Base-by-base conservation (phyloP, 2,329 filamentous ascomycete genomes). In the Cladophialophora psammophila region DNA sequence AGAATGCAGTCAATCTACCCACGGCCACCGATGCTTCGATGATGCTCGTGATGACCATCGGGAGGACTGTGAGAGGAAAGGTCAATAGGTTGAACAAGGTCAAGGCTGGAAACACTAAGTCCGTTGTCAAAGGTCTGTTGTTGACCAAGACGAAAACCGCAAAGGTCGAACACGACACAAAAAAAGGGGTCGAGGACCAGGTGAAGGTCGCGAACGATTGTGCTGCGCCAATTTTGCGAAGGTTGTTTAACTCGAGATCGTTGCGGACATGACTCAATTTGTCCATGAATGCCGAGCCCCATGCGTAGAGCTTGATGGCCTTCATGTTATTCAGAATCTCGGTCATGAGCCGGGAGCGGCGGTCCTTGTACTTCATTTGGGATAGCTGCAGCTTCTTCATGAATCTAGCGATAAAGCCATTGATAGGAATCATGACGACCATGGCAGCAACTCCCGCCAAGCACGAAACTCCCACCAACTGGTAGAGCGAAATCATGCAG, bases 271-370 rank as follows among this genome's bases (percentile, higher is more conserved):
- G 91, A 80, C 95, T 98, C 66, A 99, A 88, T 80, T 96, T 97
- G 80, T 93, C 95, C 90, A 97, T 97, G 77, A 99, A 99, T 13
- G 95, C 94, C 35, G 90, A 91, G 36, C 94, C 94, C 95, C 95
- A 99, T 35, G 95, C 95, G 78, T 97, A 99, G 20, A 99, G 87
- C 82, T 99, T 99, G 83, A 99, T 95, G 77, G 93, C 96, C 84
- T 99, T 99, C 92, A 99, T 99, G 81, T 98, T 98, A 84, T 96
- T 97, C 76, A 99, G 84, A 72, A 99, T 99, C 79, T 99, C 95
- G 6, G 94, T 96, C 84, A 98, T 97, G 66, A 99, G 82, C 58
- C 94, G 88, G 55, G 94, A 97, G 76, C 95, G 88, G 45, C 93
- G 87, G 75, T 99, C 95, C 82, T 99, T 99, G 83, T 98, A 98